These are phyloP conservation scores for Tuber melanosporum DNA, from an alignment of 495 filamentous ascomycete species.

Conservation along the genomic window DNA sequence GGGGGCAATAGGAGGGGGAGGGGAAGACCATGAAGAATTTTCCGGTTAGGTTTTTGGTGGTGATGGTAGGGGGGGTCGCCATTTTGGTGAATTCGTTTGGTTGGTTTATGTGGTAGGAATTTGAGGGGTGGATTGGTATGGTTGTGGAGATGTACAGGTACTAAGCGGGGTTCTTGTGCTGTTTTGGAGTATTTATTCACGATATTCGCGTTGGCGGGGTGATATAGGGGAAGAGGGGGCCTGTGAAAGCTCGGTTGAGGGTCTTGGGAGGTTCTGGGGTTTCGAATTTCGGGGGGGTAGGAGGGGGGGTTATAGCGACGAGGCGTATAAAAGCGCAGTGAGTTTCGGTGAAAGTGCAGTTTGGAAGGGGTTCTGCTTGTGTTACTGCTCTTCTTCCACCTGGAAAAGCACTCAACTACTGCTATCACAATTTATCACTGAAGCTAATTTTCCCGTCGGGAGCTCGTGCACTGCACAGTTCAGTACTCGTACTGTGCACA, in stretches of 20 bases:
- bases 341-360: background rate
- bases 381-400: background rate
- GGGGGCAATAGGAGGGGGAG: background rate
- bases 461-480: too few species aligned
- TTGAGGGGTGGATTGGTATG: background rate
- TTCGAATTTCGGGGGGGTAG: background rate
- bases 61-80: conserved; percentile 72
- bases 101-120: background rate
- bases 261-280: background rate
- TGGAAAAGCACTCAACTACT: background rate
- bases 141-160: background rate
- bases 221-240: background rate
- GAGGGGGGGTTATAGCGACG: background rate
- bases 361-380: background rate
- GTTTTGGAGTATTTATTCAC: background rate
- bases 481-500: too few species aligned
- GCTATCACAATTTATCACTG: background rate
- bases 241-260: background rate
- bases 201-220: background rate
- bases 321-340: background rate
- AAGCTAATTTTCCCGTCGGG: background rate
- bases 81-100: conserved; percentile 49
- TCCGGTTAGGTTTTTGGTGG: conserved; percentile 66
- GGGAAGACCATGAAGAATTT: conserved; percentile 66
- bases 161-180: background rate